A percentile compares a stretch with the other conserved stretches of the same genome.
phyloP scores from a whole-genome alignment of 2,329 filamentous ascomycete species.

The Phialophora tarda region DNA sequence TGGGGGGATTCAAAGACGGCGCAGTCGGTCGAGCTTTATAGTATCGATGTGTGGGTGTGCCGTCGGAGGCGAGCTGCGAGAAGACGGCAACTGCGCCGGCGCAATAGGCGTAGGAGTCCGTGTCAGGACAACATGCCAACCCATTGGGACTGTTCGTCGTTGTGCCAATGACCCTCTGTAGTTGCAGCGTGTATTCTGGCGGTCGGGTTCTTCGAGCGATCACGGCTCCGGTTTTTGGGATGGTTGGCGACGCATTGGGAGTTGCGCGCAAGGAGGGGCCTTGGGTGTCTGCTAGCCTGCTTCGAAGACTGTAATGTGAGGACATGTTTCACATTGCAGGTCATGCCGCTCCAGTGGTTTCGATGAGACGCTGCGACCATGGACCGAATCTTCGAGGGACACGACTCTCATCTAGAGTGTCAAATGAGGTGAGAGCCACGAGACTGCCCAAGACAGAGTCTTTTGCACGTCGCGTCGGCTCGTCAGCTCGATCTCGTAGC shows the following conservation, averaged over 20 bases:
- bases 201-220: slow-evolving; percentile 28
- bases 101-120: slow-evolving; percentile 79
- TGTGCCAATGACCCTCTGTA: slow-evolving; percentile 72
- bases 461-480: neutral
- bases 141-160: slow-evolving; percentile 83
- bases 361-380: neutral
- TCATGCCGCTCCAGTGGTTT: neutral
- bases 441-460: neutral
- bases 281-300: slow-evolving; percentile 33
- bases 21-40: slow-evolving; percentile 79
- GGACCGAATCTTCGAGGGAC: neutral
- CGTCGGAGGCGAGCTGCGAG: slow-evolving; percentile 73
- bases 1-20: slow-evolving; percentile 69
- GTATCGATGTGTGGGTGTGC: slow-evolving; percentile 76
- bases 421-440: neutral
- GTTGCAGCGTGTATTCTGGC: slow-evolving; percentile 32
- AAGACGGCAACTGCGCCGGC: slow-evolving; percentile 94
- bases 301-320: slow-evolving; percentile 39
- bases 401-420: neutral
- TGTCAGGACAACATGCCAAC: slow-evolving; percentile 78
- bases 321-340: slow-evolving; percentile 35
- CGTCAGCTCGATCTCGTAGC: neutral
- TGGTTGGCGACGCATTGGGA: slow-evolving; percentile 26
- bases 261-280: slow-evolving; percentile 31
- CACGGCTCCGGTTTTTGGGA: slow-evolving; percentile 23